Percentiles rank a stretch among this genome's conserved stretches.
phyloP scores from a whole-genome alignment of 352 stramenopile species.

The Globisporangium spinosum region DNA sequence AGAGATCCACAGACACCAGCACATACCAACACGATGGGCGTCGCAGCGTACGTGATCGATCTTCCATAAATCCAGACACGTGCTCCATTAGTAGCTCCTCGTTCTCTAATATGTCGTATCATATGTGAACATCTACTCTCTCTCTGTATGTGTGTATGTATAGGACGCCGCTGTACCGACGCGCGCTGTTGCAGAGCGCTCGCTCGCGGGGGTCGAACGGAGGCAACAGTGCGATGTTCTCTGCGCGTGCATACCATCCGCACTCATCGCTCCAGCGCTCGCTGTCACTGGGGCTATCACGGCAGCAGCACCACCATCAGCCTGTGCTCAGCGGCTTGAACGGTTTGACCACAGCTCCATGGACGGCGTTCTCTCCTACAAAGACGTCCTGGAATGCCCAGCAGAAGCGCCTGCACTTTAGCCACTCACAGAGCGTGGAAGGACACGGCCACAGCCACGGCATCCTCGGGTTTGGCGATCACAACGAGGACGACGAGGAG shows the following conservation, averaged over 20 bases:
- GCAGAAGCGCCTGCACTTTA: conserved; percentile 13
- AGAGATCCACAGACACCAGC: neutral
- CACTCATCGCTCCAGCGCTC: conserved; percentile 4
- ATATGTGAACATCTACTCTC: neutral
- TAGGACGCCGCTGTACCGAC: conserved; percentile 13
- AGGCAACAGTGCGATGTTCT: neutral
- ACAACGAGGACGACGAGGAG: conserved; percentile 28
- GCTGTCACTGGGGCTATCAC: neutral
- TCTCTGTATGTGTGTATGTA: neutral
- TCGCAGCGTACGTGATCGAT: conserved; percentile 9
- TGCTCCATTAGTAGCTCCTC: neutral
- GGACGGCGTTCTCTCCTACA: neutral
- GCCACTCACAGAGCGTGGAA: conserved; percentile 4
- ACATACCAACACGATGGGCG: conserved; percentile 1
- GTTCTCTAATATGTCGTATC: neutral
- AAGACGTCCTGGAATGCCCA: neutral
- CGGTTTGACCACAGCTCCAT: neutral
- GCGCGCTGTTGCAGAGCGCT: conserved; percentile 7
- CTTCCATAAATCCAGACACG: neutral
- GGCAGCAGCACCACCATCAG: neutral
- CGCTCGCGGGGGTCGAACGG: neutral
- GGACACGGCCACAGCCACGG: conserved; percentile 42
- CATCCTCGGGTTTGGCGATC: conserved; percentile 23
- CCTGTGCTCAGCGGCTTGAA: neutral
- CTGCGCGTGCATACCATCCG: neutral